Base-by-base conservation (phyloP, 805 yeast species). In the Clavispora carvajalis region DNA sequence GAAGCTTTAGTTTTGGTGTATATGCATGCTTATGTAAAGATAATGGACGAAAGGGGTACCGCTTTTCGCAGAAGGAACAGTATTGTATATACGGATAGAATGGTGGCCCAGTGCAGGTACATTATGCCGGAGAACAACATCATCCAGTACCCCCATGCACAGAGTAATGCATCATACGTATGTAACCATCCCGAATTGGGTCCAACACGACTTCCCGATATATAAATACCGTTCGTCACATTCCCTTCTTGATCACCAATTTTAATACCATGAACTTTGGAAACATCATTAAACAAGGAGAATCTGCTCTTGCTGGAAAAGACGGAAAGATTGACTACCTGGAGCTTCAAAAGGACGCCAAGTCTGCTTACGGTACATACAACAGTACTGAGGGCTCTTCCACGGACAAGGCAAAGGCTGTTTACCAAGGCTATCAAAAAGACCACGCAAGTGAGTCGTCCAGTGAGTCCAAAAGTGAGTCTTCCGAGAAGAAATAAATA, bases 1-100 rank as follows among this genome's bases (percentile, higher is more conserved):
- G 61, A 85, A 84, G 69, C 61, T 68, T 36, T 68, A 60, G 40
- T 37, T 26, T 15, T 16, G 17, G 21, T 30, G 34, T 17, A 30
- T 17, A 30, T n/a, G 30, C 30, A 13, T 13, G n/a, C n/a, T n/a
- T n/a, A n/a, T n/a, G n/a, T n/a, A 8, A 11, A 26, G 9, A 10
- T 6, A 8, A 26, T 13, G 9, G 5, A 26, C 30, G 16, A 26
- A 26, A 26, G 17, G 30, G 30, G 30, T 26, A 26, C 6, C 17
- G 11, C 9, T 11, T 5, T 15, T 16, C 30, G 30, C 17, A 7
- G 30, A 26, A 26, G n/a, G n/a, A n/a, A n/a, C n/a, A n/a, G n/a
- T n/a, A n/a, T n/a, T n/a, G n/a, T n/a, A n/a, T n/a, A n/a, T n/a
- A n/a, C 4, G 12, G 18, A 7, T 26, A 11, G 26, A 24, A 10